Base-by-base conservation (phyloP, 2,329 filamentous ascomycete genomes). In the Atkinsonella hypoxylon region DNA sequence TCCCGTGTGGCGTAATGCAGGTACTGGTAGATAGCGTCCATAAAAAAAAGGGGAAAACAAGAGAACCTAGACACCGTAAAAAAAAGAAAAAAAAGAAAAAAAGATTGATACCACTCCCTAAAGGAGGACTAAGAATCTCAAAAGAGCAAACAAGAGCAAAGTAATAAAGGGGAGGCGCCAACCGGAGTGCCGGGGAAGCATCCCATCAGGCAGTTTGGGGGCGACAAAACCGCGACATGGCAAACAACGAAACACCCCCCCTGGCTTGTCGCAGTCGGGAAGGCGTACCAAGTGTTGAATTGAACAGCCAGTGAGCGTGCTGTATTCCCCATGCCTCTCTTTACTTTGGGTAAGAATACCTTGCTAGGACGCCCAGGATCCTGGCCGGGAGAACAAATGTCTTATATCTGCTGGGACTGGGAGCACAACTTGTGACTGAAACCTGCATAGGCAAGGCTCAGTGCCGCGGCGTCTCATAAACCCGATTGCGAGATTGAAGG, bases 111-210 rank as follows among this genome's bases (percentile, higher is more conserved):
- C 32, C 3, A 10, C 32, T 34, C 32, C 32, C 32, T 22, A 22
- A 22, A 5, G 20, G 20, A 34, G 32, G 7, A 34, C 2, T 34
- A 3, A 34, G 32, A 34, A 8, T 4, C 20, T 22, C 20, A 32
- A 44, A 44, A 5, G 18, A 48, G 26, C 10, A 8, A 42, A n/a
- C 38, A 12, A 18, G 39, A 12, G 1, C 17, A 11, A 12, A 9
- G 18, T 11, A 12, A 22, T 12, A 11, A 41, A 41, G 41, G 26
- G 34, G 48, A 11, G 48, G 41, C 42, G n/a, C 34, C 42, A 45
- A 39, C 48, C 48, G 48, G 48, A 43, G 41, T 39, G 31, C 48
- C 48, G 48, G 48, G 48, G 41, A 50, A 36, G 42, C 42, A 41
- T 41, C 43, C 48, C 18, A 44, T 22, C 36, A 17, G 36, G 20